Base-by-base conservation (phyloP, 768 basidiomycete species). In the Suillus sp. region DNA sequence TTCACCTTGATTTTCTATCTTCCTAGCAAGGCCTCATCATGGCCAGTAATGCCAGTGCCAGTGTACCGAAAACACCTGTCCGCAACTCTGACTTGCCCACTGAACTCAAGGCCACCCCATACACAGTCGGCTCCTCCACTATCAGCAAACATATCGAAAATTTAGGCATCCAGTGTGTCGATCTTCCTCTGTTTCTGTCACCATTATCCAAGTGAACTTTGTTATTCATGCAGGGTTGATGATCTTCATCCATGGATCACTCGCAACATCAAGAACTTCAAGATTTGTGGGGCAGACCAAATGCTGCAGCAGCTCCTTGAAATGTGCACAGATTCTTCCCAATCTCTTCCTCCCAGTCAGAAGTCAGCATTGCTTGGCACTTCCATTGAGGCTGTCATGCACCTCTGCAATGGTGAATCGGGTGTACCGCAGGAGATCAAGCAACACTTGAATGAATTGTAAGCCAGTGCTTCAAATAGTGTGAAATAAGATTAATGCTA, bases 291-390 rank as follows among this genome's bases (percentile, higher is more conserved):
- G 5, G 34, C n/a, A 9, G 60, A 60, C 60, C 2, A 18, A 43
- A 60, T 60, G 45, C 59, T 50, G 13, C 27, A 60, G 30, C 25
- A 2, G n/a, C 59, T 60, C 16, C 45, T 60, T 35, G 45, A 60
- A 45, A 45, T 16, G 18, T 60, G 60, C 27, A 11, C 18, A 22
- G 59, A 51, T 51, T 11, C 48, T n/a, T 54, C 34, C 22, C 20
- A 61, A n/a, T 20, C 27, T n/a, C n/a, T n/a, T n/a, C n/a, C n/a
- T n/a, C n/a, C n/a, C n/a, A n/a, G n/a, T n/a, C n/a, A n/a, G n/a
- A 61, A 61, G 50, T 37, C 60, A 5, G 37, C 18, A 3, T 5
- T 61, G 56, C 10, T 54, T 10, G 27, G 25, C n/a, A 20, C 34
- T 27, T 61, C 30, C 20, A 14, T 61, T 22, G 6, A 61, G 13